Evolutionary conservation across 495 filamentous ascomycete species (phyloP).

Genomic region (Arthonia radiata): DNA sequence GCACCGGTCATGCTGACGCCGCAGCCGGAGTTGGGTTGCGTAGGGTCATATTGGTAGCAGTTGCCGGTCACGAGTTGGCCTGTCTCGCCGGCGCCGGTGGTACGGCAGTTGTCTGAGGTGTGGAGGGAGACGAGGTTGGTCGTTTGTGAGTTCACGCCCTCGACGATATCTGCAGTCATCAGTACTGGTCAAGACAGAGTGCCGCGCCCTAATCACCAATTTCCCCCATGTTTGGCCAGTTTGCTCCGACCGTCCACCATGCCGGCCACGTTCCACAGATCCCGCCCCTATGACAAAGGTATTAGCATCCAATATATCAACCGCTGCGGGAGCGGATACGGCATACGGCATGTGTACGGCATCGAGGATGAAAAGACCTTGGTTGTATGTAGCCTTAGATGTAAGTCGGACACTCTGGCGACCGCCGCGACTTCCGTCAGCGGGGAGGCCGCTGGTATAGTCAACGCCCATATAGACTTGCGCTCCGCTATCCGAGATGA

Average conservation of each 20-base stretch:
- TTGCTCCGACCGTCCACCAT: conserved; percentile 48
- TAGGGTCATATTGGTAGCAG: conserved; percentile 16
- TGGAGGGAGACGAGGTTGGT: conserved; percentile 28
- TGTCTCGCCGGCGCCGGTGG: conserved; percentile 22
- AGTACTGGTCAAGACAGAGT: neutral
- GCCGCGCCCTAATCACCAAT: conserved; percentile 16
- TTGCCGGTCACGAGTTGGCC: conserved; percentile 23
- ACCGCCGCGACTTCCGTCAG: conserved; percentile 23
- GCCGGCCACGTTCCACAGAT: conserved; percentile 60
- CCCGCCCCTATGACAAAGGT: too few species aligned
- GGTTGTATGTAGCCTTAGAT: conserved; percentile 39
- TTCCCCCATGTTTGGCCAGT: conserved; percentile 53
- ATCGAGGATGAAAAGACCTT: conserved; percentile 50
- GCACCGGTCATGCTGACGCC: conserved; percentile 16
- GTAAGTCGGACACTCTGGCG: conserved; percentile 43
- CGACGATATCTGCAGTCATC: neutral
- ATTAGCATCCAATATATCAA: too few species aligned
- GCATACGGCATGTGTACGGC: conserved; percentile 65
- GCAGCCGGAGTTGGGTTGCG: conserved; percentile 32
- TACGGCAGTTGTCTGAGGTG: conserved; percentile 32
- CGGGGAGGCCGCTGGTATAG: conserved; percentile 6
- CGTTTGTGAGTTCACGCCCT: neutral
- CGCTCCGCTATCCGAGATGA: conserved; percentile 13
- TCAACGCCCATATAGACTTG: conserved; percentile 23
- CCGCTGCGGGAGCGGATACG: too few species aligned